Percentiles rank a stretch among this genome's conserved stretches.
Evolutionary conservation across 2,329 filamentous ascomycete species (phyloP).

Genomic region (Aspergillus sp.): DNA sequence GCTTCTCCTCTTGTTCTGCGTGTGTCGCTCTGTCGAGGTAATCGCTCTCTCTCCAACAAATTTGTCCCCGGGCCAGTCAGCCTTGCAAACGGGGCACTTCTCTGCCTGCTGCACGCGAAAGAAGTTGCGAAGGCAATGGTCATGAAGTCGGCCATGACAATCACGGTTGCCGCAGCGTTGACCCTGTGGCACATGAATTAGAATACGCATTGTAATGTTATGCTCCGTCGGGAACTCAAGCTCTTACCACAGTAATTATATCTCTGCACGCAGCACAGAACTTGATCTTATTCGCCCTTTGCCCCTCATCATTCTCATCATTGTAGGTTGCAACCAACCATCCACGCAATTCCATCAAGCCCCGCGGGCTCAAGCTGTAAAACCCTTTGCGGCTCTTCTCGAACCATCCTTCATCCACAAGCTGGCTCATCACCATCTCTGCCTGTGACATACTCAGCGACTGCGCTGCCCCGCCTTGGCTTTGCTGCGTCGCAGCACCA

Average conservation of each 20-base stretch:
- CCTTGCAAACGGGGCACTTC: conserved; percentile 59
- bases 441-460: conserved; percentile 74
- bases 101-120: conserved; percentile 62
- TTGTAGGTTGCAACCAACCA: conserved; percentile 93
- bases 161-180: conserved; percentile 66
- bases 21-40: conserved; percentile 22
- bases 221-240: not conserved
- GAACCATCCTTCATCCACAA: conserved; percentile 81
- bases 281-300: conserved; percentile 67
- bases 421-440: conserved; percentile 62
- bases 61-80: conserved; percentile 46
- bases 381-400: conserved; percentile 67
- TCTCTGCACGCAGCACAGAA: conserved; percentile 84
- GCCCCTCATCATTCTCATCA: conserved; percentile 56
- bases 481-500: conserved; percentile 30
- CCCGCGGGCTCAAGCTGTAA: conserved; percentile 71
- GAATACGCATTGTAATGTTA: conserved; percentile 1
- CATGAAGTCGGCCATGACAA: conserved; percentile 69
- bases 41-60: conserved; percentile 52
- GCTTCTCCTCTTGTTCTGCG: conserved; percentile 20
- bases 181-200: conserved; percentile 44
- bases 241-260: conserved; percentile 67
- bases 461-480: conserved; percentile 29
- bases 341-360: conserved; percentile 74
- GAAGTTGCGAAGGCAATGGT: conserved; percentile 68